Base-by-base conservation (phyloP, 805 yeast species). In the Vanderwaltozyma tropicalis region DNA sequence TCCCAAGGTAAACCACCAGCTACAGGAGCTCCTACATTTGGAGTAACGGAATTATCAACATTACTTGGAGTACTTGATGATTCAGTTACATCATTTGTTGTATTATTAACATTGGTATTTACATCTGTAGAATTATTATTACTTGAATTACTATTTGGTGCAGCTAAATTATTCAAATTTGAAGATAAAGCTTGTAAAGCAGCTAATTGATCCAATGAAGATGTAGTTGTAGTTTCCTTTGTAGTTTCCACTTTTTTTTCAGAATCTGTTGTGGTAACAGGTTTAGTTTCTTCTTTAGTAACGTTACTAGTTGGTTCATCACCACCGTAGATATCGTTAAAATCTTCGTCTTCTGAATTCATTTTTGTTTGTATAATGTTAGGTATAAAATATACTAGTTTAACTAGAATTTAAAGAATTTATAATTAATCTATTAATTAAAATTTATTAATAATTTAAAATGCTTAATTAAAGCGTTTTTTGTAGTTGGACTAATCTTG, bases 311-410 rank as follows among this genome's bases (percentile, higher is more conserved):
- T 35, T 25, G 34, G 37, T 31, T 42, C 45, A 4, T 34, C 34
- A 39, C 61, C 61, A 38, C 63, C 64, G 64, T 88, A 88, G 64
- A 88, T 84, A 60, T 88, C 96, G 64, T 87, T 94, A 62, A 88
- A 88, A 60, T 87, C 96, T 64, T 88, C 96, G 66, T 87, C 96
- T 64, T 86, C 95, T 43, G 80, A 73, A 42, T 80, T 73, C 82
- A 77, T 78, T 39, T 40, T 62, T 41, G 19, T 10, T 20, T 20
- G 25, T 31, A 15, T 27, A 31, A 22, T 32, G 17, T 32, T 21
- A 18, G 27, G 31, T n/a, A 35, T 25, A 20, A 33, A 19, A 5
- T 25, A 12, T 28, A 22, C 37, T n/a, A n/a, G n/a, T n/a, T n/a
- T n/a, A n/a, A n/a, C n/a, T n/a, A n/a, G n/a, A n/a, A n/a, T n/a